Evolutionary conservation across 1,139 yeast genomes (phyloP).

Genomic region (Hyphopichia wangnamkhiaoensis): DNA sequence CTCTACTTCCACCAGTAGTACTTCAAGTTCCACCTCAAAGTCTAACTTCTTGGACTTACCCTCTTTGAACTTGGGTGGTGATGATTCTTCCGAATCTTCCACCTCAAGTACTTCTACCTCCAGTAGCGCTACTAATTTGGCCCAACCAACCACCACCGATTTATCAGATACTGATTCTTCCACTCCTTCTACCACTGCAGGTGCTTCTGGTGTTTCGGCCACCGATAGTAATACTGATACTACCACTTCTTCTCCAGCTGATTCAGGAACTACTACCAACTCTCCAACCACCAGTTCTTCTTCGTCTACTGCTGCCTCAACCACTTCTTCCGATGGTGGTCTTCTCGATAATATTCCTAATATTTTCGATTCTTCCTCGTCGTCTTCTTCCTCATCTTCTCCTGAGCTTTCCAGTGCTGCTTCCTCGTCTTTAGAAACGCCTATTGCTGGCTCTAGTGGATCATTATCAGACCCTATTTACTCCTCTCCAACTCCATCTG

Average conservation of each 20-base stretch:
- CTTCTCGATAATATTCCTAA: slow-evolving; percentile 2
- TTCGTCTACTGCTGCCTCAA: background rate
- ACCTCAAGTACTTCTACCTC: slow-evolving; percentile 3
- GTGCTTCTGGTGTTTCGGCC: background rate
- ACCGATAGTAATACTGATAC: slow-evolving; percentile 4
- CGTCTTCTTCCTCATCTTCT: slow-evolving; percentile 1
- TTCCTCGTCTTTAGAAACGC: background rate
- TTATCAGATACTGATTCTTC: slow-evolving; percentile 2
- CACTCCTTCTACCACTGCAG: slow-evolving; percentile 3
- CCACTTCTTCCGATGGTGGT: slow-evolving; percentile 1
- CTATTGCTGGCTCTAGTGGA: no score
- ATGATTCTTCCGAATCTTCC: background rate
- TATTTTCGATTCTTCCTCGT: background rate
- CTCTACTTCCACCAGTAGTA: background rate
- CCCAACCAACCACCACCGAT: slow-evolving; percentile 1
- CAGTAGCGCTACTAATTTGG: background rate
- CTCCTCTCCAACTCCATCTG: no score
- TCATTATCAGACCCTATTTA: no score
- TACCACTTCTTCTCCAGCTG: slow-evolving; percentile 5
- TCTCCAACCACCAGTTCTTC: no score
- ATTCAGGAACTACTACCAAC: background rate
- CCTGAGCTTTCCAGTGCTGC: background rate
- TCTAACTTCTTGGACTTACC: background rate
- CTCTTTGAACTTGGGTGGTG: background rate
- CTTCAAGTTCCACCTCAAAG: background rate